Evolutionary conservation across 2,329 filamentous ascomycete genomes (phyloP), one percentile per base, ranked within the genome.

Genomic region (Cladophialophora bantiana): DNA sequence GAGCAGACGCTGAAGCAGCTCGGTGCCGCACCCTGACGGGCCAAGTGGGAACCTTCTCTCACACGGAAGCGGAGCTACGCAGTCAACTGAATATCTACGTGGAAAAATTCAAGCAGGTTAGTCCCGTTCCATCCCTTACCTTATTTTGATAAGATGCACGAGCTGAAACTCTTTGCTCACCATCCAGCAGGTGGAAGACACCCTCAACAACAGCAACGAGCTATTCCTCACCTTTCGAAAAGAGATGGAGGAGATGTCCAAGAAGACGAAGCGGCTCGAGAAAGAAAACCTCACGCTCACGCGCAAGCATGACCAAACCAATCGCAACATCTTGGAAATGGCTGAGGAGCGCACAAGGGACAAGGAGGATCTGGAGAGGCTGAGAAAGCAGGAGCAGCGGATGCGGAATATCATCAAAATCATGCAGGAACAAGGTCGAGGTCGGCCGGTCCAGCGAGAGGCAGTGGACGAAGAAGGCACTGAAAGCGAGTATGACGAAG

Each of bases 201-300:
- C 94, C 42, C 86, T 98, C 59, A 98, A 97, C 81, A 98, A 97
- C 78, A 97, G 93, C 80, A 98, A 98, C 82, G 95, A 98, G 77
- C 84, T 98, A 62, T 98, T 98, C 79, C 83, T 97, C 72, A 97
- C 95, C 0, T 98, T 98, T 81, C 88, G 94, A 62, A 97, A 97
- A 82, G 95, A 98, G 80, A 98, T 98, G 94, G 95, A 98, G 80
- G 95, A 98, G 76, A 98, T 98, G 94, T 97, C 94, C 0, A 97
- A 97, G 83, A 98, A 98, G 83, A 97, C 94, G 5, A 97, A 97
- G 80, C 90, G 93, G 32, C 84, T 99, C 61, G 95, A 99, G 78
- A 97, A 97, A 80, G 95, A 99, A 76, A 98, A 99, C 75, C 90
- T 95, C 73, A 90, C 88, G 18, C 86, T 97, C 59, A 96, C 93